Evolutionary conservation across 2,329 filamentous ascomycete species (phyloP), one percentile per base, ranked within the genome.

Genomic region (Mollisiaceae sp.): DNA sequence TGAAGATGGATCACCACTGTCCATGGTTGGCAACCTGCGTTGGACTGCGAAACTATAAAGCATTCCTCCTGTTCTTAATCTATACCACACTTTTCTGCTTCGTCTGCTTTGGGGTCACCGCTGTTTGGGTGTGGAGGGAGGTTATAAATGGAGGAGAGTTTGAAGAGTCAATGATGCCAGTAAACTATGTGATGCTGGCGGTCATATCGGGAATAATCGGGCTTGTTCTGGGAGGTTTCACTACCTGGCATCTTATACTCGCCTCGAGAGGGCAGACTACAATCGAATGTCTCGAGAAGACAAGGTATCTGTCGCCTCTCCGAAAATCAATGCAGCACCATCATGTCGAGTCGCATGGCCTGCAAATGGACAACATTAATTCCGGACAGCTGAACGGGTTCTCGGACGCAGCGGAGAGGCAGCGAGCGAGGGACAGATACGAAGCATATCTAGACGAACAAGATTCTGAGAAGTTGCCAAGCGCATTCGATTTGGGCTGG

Each of bases 1-100:
- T 99, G 78, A 99, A 99, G 83, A 99, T 99, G 95, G 95, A 99
- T 77, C 95, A 99, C 78, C 95, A 99, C 81, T 99, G 95, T 77
- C 95, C 95, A 18, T 99, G 95, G 95, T 85, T 99, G 59, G 94
- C 95, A 35, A 97, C 93, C 4, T 99, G 95, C 78, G 91, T 99
- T 66, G 95, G 95, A 22, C 82, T 99, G 69, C 88, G 88, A 75
- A 99, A 99, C 79, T 96, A 97, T 83, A 99, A 99, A 80, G 86
- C 94, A 0, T 99, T 99, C 76, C 78, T 99, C 61, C 85, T 98
- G 2, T 99, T 98, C 77, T 83, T 99, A 32, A 86, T 94, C 63
- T 98, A 99, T 78, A 93, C 92, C 0, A 92, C 90, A 4, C 68
- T 97, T 1, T 97, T 97, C 80, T 94, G 91, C 80, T 89, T 93